Percentiles rank a stretch among this genome's conserved stretches.
Evolutionary conservation across 805 yeast genomes (phyloP).

Genomic region (Starmerella lactis-condensi): DNA sequence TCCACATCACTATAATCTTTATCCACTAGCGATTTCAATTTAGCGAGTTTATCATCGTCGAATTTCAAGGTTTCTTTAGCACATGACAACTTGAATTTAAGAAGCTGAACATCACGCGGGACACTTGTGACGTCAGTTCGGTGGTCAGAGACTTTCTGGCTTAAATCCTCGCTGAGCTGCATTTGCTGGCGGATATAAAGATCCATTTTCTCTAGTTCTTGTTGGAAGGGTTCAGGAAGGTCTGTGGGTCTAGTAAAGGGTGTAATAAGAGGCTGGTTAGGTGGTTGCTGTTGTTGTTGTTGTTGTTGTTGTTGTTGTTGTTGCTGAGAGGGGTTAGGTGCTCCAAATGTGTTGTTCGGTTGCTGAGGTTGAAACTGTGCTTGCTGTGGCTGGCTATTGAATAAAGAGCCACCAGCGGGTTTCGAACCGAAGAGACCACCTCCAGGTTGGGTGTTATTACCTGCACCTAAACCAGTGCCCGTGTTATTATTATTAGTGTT

Average conservation of each 20-base stretch:
- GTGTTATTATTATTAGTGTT: not conserved
- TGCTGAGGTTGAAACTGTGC: conserved; percentile 1
- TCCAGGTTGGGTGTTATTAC: not conserved
- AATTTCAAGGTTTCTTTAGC: conserved; percentile 35
- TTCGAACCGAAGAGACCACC: conserved; percentile 10
- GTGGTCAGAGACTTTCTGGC: conserved; percentile 28
- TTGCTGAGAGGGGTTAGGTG: conserved; percentile 1
- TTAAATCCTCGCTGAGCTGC: conserved; percentile 33
- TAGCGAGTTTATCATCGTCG: conserved; percentile 25
- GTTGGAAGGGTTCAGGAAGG: conserved; percentile 35
- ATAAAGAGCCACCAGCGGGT: no score
- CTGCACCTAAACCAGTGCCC: not conserved
- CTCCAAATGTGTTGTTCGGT: conserved; percentile 1
- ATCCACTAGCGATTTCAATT: conserved; percentile 20
- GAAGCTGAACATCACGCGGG: conserved; percentile 37
- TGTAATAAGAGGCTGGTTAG: conserved; percentile 25
- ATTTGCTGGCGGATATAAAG: conserved; percentile 36
- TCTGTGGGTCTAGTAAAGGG: conserved; percentile 43
- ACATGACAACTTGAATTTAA: conserved; percentile 31
- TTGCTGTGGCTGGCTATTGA: conserved; percentile 5
- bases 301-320: conserved; percentile 14
- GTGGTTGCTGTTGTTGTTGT: conserved; percentile 14
- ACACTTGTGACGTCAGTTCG: conserved; percentile 27
- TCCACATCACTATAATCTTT: conserved; percentile 19
- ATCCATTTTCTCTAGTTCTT: conserved; percentile 38